phyloP scores from a whole-genome alignment of 495 filamentous ascomycete genomes.

The Extremus antarcticus region DNA sequence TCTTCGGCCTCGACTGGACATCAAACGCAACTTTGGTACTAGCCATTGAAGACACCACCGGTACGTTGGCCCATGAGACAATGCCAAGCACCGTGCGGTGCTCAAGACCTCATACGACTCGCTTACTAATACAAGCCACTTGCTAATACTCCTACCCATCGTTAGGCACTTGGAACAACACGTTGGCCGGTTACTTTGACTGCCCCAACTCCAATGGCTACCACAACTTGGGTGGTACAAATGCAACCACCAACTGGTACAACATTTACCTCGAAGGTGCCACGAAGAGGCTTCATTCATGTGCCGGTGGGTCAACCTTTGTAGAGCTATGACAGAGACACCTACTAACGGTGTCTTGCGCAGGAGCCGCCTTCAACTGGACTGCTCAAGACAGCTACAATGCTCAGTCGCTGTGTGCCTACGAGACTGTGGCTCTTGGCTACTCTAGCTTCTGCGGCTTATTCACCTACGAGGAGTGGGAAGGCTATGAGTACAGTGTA shows the following conservation, averaged over 20 bases:
- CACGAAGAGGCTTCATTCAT: slow-evolving; percentile 38
- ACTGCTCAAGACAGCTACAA: slow-evolving; percentile 42
- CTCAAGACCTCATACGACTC: no score
- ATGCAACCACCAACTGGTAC: slow-evolving; percentile 31
- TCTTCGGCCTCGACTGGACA: slow-evolving; percentile 47
- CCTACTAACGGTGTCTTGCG: no score
- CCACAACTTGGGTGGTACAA: slow-evolving; percentile 20
- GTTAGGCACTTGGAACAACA: slow-evolving; percentile 37
- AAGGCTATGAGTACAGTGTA: slow-evolving; percentile 43
- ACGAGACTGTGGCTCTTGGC: slow-evolving; percentile 49
- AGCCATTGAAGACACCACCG: slow-evolving; percentile 34
- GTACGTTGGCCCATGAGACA: no score
- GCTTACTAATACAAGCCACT: background rate
- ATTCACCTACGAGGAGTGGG: slow-evolving; percentile 48
- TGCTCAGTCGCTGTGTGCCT: slow-evolving; percentile 46
- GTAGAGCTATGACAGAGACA: no score
- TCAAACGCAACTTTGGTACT: slow-evolving; percentile 42
- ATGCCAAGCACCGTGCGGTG: no score
- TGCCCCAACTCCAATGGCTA: slow-evolving; percentile 26
- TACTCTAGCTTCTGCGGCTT: slow-evolving; percentile 46
- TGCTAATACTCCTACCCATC: background rate
- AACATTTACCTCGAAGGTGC: slow-evolving; percentile 39
- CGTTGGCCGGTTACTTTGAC: slow-evolving; percentile 30
- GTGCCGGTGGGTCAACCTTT: no score
- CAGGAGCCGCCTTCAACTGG: slow-evolving; percentile 41